Percentiles rank a stretch among this genome's conserved stretches.
phyloP scores from a whole-genome alignment of 768 basidiomycete genomes.

The Lentinus tigrinus region DNA sequence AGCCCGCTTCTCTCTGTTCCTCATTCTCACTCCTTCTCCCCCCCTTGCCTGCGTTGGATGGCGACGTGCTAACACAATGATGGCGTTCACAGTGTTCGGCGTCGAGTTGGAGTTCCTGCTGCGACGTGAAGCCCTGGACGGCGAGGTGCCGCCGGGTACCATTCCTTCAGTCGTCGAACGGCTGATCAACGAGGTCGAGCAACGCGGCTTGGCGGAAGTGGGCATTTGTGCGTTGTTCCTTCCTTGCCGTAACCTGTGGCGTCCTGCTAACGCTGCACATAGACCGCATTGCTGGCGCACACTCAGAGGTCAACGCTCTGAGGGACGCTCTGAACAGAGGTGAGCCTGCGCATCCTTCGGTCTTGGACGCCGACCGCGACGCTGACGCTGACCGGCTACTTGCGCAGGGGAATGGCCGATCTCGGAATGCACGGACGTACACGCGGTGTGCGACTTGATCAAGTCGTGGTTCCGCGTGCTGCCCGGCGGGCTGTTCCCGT shows the following conservation, averaged over 20 bases:
- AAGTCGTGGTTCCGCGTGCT: constrained; percentile 85
- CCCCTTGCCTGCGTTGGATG: background rate
- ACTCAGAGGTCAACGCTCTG: constrained; percentile 63
- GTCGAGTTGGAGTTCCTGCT: constrained; percentile 72
- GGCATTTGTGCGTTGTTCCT: constrained; percentile 67
- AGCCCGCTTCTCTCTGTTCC: background rate
- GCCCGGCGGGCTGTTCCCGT: constrained; percentile 77
- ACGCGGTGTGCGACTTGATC: constrained; percentile 79
- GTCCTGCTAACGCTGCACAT: background rate
- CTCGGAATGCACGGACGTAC: constrained; percentile 63
- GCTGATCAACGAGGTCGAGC: constrained; percentile 70
- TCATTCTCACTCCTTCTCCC: background rate
- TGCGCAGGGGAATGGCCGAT: constrained; percentile 60
- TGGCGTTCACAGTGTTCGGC: constrained; percentile 47
- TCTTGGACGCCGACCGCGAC: background rate
- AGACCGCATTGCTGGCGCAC: constrained; percentile 86
- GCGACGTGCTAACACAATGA: constrained; percentile 3
- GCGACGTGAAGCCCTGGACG: constrained; percentile 57
- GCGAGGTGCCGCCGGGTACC: constrained; percentile 50
- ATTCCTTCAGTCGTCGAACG: constrained; percentile 66
- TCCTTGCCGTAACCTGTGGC: background rate
- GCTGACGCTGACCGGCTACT: background rate
- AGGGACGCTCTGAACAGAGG: constrained; percentile 77
- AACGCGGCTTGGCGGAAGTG: constrained; percentile 74
- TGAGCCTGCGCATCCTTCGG: constrained; percentile 23